Percentiles rank a stretch among this genome's conserved stretches.
These are phyloP conservation scores for Dryadomyces quercivorus DNA, from an alignment of 2,329 filamentous ascomycete species.

Conservation along the genomic window DNA sequence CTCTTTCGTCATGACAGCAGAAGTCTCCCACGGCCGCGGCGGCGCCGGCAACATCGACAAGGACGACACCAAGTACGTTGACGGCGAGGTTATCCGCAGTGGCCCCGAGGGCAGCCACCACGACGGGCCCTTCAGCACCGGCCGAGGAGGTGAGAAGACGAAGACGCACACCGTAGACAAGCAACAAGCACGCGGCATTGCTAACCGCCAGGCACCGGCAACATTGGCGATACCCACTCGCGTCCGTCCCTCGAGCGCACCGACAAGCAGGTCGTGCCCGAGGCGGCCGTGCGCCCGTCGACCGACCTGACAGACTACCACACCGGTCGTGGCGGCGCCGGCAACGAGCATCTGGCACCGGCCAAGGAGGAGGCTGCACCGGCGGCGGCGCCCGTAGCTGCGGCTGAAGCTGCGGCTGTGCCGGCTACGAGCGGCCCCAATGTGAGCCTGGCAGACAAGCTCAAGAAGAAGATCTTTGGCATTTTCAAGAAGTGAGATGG, in stretches of 20 bases:
- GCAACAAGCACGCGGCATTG: background rate
- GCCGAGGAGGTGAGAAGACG: constrained; percentile 38
- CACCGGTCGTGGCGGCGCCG: constrained; percentile 47
- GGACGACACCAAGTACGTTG: constrained; percentile 46
- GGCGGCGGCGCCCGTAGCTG: background rate
- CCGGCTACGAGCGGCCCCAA: constrained; percentile 13
- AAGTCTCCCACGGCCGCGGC: constrained; percentile 49
- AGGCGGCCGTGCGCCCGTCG: constrained; percentile 35
- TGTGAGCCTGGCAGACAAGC: constrained; percentile 39
- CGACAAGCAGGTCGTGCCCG: constrained; percentile 41
- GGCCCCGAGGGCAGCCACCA: constrained; percentile 42
- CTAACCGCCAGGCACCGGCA: constrained; percentile 35
- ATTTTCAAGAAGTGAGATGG: constrained; percentile 31
- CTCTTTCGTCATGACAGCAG: background rate
- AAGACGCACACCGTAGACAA: background rate
- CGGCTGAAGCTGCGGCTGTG: background rate
- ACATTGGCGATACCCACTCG: constrained; percentile 39
- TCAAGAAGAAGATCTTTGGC: constrained; percentile 43
- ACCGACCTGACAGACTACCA: constrained; percentile 39
- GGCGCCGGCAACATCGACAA: constrained; percentile 49
- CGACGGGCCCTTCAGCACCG: constrained; percentile 46
- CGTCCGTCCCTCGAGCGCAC: constrained; percentile 24
- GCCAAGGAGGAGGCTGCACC: constrained; percentile 9
- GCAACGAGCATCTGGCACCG: constrained; percentile 35
- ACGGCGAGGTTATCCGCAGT: constrained; percentile 48